Base-by-base conservation (phyloP, 2,329 filamentous ascomycete species). In the Reticulascus tulasneorum region DNA sequence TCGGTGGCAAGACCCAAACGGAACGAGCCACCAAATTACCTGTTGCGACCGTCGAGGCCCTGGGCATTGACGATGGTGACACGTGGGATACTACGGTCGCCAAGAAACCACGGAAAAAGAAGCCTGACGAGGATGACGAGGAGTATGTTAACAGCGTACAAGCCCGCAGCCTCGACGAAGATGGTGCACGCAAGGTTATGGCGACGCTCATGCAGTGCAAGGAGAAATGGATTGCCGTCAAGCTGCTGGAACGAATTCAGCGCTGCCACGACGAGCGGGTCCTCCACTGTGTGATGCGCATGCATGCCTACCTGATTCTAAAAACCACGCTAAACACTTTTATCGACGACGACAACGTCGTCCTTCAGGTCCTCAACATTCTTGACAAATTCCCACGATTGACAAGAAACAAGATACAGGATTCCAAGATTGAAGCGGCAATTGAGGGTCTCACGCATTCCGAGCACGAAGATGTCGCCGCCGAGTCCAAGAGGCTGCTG, bases 191-290 rank as follows among this genome's bases (percentile, higher is more conserved):
- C 52, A 94, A 94, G 64, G 88, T 96, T 60, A 95, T 96, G 88
- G 90, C 91, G 17, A 84, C 89, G 35, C 78, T 98, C 40, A 90
- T 95, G 80, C 91, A 96, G 60, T 95, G 88, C 73, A 94, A 95
- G 63, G 93, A 98, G 71, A 96, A 96, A 63, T 98, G 93, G 93
- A 96, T 98, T 60, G 89, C 87, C 4, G 89, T 96, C 63, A 97
- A 97, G 64, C 71, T 98, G 38, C 77, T 98, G 41, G 77, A 82
- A 48, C 90, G 93, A 34, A 89, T 98, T 44, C 87, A 95, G 61
- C 76, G 78, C 25, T 90, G 85, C 55, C 78, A 91, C 31, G 89
- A 96, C 49, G 88, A 95, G 54, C 81, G 81, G 45, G 87, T 96
- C 37, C 80, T 86, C 42, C 86, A 93, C 60, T 81, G 84, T 34